Evolutionary conservation across 768 basidiomycete genomes (phyloP), one percentile per base, ranked within the genome.

Genomic region (Suillus americanus): DNA sequence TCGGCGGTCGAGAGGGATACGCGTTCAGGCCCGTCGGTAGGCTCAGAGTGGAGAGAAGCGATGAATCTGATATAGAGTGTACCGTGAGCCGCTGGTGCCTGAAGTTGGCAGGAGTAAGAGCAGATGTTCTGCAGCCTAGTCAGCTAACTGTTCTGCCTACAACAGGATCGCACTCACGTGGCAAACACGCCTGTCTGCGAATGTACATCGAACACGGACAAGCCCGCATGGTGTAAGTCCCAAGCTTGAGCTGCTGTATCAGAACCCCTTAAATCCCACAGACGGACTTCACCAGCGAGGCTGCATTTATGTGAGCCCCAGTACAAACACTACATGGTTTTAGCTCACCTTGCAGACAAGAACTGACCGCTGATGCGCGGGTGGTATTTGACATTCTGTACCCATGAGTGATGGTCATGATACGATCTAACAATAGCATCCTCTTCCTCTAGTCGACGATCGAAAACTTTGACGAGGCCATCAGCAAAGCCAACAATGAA

Each of bases 401-500:
- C 87, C 95, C 95, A 98, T 12, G 91, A 86, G 75, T 97, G 96
- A 59, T 85, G 83, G 37, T 88, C 86, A 46, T 82, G 79, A 72
- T 92, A 96, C 2, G 86, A 86, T 59, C 90, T 81, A 20, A 97
- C 86, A 20, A 97, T 88, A 5, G 93, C 88, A 63, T 94, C 89
- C 9, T 94, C 89, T 60, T 90, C 89, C 66, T 89, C 87, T 14
- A 94, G 75, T n/a, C 97, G 87, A 40, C 92, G 89, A 79, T 99
- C 97, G 77, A 95, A 99, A 3, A 97, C 81, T 70, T 92, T 89
- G 61, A 99, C 85, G 5, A 83, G 83, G 13, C 97, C 97, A 75
- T 99, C 95, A 18, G 91, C 97, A 74, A 98, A 98, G 64, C 95
- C 89, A 10, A 94, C 91, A 16, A 92, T 82, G 76, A 98, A 95